A percentile compares a stretch with the other conserved stretches of the same genome.
These are phyloP conservation scores for Neodidymelliopsis sp. DNA, from an alignment of 2,329 filamentous ascomycete species.

Conservation along the genomic window DNA sequence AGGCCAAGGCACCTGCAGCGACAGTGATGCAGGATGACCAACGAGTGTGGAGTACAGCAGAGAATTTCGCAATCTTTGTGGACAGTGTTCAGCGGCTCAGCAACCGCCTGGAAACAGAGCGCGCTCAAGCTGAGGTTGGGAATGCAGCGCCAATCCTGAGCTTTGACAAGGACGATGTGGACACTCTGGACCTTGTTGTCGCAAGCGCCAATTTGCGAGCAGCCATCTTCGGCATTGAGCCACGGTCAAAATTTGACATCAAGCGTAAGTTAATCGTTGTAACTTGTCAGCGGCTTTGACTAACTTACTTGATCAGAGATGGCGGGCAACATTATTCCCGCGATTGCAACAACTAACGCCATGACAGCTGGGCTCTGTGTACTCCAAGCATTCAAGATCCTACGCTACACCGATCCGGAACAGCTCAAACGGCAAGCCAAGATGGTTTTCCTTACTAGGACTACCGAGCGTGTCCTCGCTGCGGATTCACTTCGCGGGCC, in stretches of 20 bases:
- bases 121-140: constrained; percentile 60
- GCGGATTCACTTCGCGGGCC: constrained; percentile 66
- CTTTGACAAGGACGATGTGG: constrained; percentile 97
- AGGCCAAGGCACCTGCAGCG: constrained; percentile 59
- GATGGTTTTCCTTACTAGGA: constrained; percentile 85
- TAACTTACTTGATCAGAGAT: constrained; percentile 68
- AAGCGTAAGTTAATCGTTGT: constrained; percentile 66
- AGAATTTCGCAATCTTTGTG: constrained; percentile 86
- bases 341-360: constrained; percentile 97
- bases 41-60: constrained; percentile 77
- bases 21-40: constrained; percentile 73
- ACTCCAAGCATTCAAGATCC: constrained; percentile 88
- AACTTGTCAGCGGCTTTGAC: background rate
- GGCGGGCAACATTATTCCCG: constrained; percentile 98
- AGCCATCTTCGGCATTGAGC: constrained; percentile 85
- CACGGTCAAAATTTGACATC: constrained; percentile 91
- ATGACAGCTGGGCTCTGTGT: constrained; percentile 94
- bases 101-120: constrained; percentile 72
- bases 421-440: constrained; percentile 69
- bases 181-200: constrained; percentile 93
- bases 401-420: constrained; percentile 60
- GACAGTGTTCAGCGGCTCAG: constrained; percentile 82
- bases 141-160: constrained; percentile 68
- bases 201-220: constrained; percentile 90
- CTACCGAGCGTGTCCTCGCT: constrained; percentile 64